Base-by-base conservation (phyloP, 352 stramenopile genomes). In the Phytopythium kandeliae region DNA sequence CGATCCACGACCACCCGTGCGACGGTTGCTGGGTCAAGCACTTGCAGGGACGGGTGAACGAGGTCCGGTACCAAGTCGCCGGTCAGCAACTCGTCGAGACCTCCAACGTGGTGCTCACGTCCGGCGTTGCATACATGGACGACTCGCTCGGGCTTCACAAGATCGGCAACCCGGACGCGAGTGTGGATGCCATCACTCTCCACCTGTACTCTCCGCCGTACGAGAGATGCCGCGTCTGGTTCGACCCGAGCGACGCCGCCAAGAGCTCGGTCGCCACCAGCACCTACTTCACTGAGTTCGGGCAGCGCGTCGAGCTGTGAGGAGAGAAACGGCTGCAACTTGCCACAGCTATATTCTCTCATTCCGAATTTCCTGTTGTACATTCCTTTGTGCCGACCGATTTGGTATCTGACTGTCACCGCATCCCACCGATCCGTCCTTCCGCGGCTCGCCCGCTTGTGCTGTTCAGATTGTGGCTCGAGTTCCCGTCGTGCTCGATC, bases 131-230 rank as follows among this genome's bases (percentile, higher is more conserved):
- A 0, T 96, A 93, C 68, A 96, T 96, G 79, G 86, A 94, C 63
- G 88, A 98, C 71, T 86, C 74, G 37, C 75, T 95, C 13, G 90
- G 89, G 24, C 80, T 96, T 54, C 92, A 98, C 84, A 97, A 97
- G 51, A 78, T 98, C 15, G 86, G 83, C 24, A 93, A 95, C 57
- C 75, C 74, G 19, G 58, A 75, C 40, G 35, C 54, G 9, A 67
- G 86, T 48, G 54, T 72, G n/a, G 75, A 88, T 37, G 86, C 92
- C n/a, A 84, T 97, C 51, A 96, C 92, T 5, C 73, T 98, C 62
- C 92, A 98, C 59, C 58, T 98, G 1, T 98, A 98, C 59, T 76
- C 80, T 31, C 92, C 92, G 52, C 92, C 92, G 36, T 97, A 97
- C 65, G 64, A 93, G 21, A 85, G 89, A 58, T 98, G 92, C 63